Evolutionary conservation across 805 yeast species (phyloP), one percentile per base, ranked within the genome.

Genomic region (Vanderwaltozyma yarrowii): DNA sequence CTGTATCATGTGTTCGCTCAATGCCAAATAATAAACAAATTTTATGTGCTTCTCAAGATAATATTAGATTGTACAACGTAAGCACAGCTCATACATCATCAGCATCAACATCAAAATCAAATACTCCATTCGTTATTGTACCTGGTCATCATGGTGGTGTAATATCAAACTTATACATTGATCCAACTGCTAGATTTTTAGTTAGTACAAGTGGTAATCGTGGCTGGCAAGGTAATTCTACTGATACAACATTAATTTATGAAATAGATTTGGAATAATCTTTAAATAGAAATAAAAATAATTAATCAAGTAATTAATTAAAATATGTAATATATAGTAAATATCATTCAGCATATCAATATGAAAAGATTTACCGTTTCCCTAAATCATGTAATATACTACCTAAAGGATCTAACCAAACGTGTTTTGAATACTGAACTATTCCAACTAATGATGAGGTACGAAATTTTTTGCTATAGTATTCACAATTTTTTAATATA

Each of bases 61-160:
- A 92, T 52, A 78, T 92, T 27, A 69, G 98, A 50, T 63, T 92
- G 21, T 92, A 86, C 61, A 94, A 92, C 52, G 66, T 87, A 41
- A 61, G 69, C 45, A 56, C 55, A 13, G 23, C 27, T 2, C 17
- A 16, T 13, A 31, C 25, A 18, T 5, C 32, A 3, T 29, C 31
- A 13, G 7, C 23, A 2, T 7, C 43, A 5, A 29, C 31, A 20
- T 26, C 24, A 9, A 36, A 32, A 13, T 19, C 35, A 16, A 47
- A 54, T 20, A 69, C 80, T 8, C 96, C 96, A 14, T 92, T 89
- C 54, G 70, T 80, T 57, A 88, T 94, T 49, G 72, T 92, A 10
- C 96, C 98, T 0, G 97, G 98, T 1, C 97, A 92, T 58, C 95
- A 85, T 53, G 97, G 98, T 35, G 95, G 96, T 20, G 74, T 76